Base-by-base conservation (phyloP, 305 asterid genomes). In the Plantago coronopus region DNA sequence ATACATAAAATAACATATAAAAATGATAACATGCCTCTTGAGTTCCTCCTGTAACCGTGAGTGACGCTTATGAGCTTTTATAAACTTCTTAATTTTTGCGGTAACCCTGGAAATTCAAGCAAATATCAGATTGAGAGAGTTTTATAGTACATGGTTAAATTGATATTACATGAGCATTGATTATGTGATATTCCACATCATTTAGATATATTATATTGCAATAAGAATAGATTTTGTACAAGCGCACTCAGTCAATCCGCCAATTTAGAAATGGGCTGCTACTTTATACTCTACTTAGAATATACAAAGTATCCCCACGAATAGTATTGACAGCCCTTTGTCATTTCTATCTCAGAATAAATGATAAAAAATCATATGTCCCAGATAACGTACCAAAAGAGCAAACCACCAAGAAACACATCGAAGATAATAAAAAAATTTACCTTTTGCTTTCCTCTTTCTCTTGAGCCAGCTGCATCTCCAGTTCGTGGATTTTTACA, bases 381-480 rank as follows among this genome's bases (percentile, higher is more conserved):
- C 61, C 62, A 62, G 53, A 71, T 57, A 44, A 56, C 67, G 46
- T 15, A 59, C 46, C 47, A 64, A 44, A 61, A 59, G 44, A 44
- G 31, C 51, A 38, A 65, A 11, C 5, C 1, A 66, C 17, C 44
- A 44, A 19, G 27, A 59, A 50, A 43, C 19, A n/a, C n/a, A n/a
- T n/a, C n/a, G n/a, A n/a, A n/a, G n/a, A n/a, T n/a, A n/a, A n/a
- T n/a, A 37, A 42, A 37, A 14, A 19, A 40, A 18, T 34, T 42
- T 62, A 91, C 98, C 95, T 86, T 71, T 73, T 82, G 66, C 80
- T 70, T 59, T 91, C 95, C 65, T 88, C 98, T 61, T 81, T 77
- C 78, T 88, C 96, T 70, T 68, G 74, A 70, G 77, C 69, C 54
- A 86, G 81, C 62, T 80, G 89, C 71, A 62, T 62, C 76, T 86